phyloP scores from a whole-genome alignment of 1,139 yeast genomes.

The Trichomonascaceae sp. region DNA sequence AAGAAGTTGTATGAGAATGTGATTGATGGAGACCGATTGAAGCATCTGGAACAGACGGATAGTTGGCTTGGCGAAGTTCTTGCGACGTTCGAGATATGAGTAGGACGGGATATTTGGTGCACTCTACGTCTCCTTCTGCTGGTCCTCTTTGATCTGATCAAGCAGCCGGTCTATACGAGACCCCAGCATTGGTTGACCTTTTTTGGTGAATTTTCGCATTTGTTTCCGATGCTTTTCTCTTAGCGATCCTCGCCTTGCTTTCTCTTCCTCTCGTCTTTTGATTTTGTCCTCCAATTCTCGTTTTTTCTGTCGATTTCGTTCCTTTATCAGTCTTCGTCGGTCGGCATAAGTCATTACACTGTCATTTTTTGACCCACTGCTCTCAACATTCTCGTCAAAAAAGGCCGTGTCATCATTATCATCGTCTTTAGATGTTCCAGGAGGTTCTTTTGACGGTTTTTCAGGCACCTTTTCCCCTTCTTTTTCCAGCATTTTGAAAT shows the following conservation, averaged over 20 bases:
- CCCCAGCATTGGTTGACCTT: constrained; percentile 89
- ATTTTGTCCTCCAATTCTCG: constrained; percentile 22
- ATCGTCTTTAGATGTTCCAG: constrained; percentile 29
- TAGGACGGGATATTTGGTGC: background rate
- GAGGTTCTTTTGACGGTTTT: constrained; percentile 32
- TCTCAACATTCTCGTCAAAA: constrained; percentile 5
- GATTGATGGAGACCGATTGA: constrained; percentile 12
- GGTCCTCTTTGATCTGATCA: constrained; percentile 50
- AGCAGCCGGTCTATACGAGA: constrained; percentile 75
- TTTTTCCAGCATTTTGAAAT: constrained; percentile 70
- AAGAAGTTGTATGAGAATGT: constrained; percentile 9
- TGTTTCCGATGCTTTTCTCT: constrained; percentile 46
- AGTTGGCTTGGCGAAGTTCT: constrained; percentile 11
- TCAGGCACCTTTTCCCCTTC: constrained; percentile 36
- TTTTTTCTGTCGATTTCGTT: constrained; percentile 19
- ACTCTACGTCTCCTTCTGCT: background rate
- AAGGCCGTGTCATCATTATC: background rate
- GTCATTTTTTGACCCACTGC: constrained; percentile 25
- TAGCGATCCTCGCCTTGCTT: constrained; percentile 28
- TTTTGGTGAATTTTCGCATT: constrained; percentile 51
- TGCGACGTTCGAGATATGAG: constrained; percentile 1
- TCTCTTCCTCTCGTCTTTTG: constrained; percentile 26
- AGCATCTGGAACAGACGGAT: constrained; percentile 4
- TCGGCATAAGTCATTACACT: constrained; percentile 29
- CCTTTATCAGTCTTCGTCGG: constrained; percentile 23